Percentiles rank a stretch among this genome's conserved stretches.
These are phyloP conservation scores for Parachaetomium inaequale DNA, from an alignment of 495 filamentous ascomycete species.

Conservation along the genomic window DNA sequence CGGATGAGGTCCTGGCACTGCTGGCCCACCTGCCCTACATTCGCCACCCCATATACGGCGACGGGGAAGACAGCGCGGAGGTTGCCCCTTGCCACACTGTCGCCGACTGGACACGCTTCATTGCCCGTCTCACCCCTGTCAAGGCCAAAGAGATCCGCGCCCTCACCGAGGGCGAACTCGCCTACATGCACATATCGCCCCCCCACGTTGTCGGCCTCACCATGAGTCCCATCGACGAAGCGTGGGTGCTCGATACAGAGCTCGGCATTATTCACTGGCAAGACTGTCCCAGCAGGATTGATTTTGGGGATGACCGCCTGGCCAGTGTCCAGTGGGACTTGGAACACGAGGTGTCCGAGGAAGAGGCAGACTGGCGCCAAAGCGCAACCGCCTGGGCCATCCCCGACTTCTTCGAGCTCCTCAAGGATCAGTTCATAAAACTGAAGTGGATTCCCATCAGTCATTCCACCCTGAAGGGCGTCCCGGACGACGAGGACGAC, in stretches of 20 bases:
- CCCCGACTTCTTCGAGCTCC: constrained; percentile 3
- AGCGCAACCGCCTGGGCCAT: background rate
- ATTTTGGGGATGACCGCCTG: background rate
- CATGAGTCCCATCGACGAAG: background rate
- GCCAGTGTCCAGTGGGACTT: background rate
- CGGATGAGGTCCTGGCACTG: constrained; percentile 24
- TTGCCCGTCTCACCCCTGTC: background rate
- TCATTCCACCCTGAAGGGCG: background rate
- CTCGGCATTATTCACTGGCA: constrained; percentile 7
- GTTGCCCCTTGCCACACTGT: background rate
- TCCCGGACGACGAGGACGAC: background rate
- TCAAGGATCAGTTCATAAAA: constrained; percentile 9
- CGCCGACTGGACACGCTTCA: constrained; percentile 18
- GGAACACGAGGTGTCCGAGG: background rate
- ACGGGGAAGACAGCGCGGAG: background rate
- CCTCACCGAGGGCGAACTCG: constrained; percentile 10
- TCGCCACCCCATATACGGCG: background rate
- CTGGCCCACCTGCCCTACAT: constrained; percentile 29
- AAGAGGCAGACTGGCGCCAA: constrained; percentile 4
- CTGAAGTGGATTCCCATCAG: constrained; percentile 23
- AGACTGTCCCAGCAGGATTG: background rate
- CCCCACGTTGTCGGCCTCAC: constrained; percentile 20
- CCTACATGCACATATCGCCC: constrained; percentile 5
- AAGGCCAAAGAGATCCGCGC: background rate
- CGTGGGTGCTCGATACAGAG: constrained; percentile 6